phyloP scores from a whole-genome alignment of 345 rosid genomes.

The Hibiscus tridactylites region DNA sequence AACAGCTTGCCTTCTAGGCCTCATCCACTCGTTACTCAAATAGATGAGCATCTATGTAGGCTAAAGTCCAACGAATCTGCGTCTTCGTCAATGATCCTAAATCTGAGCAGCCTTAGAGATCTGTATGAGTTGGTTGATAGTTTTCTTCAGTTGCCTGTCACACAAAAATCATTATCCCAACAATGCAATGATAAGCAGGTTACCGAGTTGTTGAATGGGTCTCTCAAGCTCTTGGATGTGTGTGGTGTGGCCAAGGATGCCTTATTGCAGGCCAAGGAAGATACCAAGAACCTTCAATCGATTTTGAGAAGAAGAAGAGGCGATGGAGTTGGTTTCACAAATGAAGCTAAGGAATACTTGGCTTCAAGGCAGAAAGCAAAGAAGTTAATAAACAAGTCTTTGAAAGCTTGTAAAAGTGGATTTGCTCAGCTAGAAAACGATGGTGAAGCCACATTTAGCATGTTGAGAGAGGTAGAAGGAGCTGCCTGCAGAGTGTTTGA shows the following conservation, averaged over 20 bases:
- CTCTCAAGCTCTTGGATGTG: slow-evolving; percentile 32
- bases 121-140: no score
- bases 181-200: slow-evolving; percentile 3
- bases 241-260: slow-evolving; percentile 22
- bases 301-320: slow-evolving; percentile 14
- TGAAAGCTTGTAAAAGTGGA: neutral
- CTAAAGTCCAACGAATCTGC: slow-evolving; percentile 7
- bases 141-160: slow-evolving; percentile 18
- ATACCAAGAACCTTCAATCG: slow-evolving; percentile 18
- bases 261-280: slow-evolving; percentile 17
- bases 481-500: slow-evolving; percentile 7
- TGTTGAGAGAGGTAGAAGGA: slow-evolving; percentile 15
- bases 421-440: neutral
- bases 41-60: slow-evolving; percentile 24
- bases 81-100: neutral
- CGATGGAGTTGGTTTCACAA: neutral
- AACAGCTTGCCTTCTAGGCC: neutral
- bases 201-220: slow-evolving; percentile 16
- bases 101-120: no score
- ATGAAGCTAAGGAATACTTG: slow-evolving; percentile 10
- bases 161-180: slow-evolving; percentile 21
- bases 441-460: neutral
- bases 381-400: slow-evolving; percentile 10
- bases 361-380: slow-evolving; percentile 9
- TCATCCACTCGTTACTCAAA: slow-evolving; percentile 11